These are phyloP conservation scores for Wallacemonas sp. DNA, from an alignment of 208 protist species.

Conservation along the genomic window DNA sequence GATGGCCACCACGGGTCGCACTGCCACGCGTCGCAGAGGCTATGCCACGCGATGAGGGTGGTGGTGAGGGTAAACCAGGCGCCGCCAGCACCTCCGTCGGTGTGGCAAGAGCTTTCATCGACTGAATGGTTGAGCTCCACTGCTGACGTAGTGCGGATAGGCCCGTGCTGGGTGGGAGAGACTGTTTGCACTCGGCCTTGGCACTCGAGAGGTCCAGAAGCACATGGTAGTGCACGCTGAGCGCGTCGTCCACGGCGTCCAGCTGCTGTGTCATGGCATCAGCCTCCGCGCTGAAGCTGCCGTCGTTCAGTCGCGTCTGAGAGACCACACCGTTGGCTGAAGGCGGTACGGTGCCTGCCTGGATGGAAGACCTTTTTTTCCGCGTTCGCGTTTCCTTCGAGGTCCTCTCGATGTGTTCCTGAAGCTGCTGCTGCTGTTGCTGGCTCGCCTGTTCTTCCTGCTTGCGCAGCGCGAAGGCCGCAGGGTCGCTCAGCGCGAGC, in stretches of 20 bases:
- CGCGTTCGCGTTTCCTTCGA: background rate
- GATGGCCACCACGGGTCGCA: background rate
- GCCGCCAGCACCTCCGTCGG: background rate
- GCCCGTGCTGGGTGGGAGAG: slow-evolving; percentile 26
- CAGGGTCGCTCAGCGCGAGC: slow-evolving; percentile 36
- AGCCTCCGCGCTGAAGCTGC: slow-evolving; percentile 4
- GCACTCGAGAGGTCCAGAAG: slow-evolving; percentile 43
- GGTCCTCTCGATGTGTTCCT: slow-evolving; percentile 14
- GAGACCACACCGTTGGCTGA: background rate
- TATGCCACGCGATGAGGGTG: background rate
- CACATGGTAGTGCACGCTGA: slow-evolving; percentile 40
- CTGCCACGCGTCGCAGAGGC: background rate
- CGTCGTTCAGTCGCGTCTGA: background rate
- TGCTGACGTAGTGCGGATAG: slow-evolving; percentile 29
- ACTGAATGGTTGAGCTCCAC: slow-evolving; percentile 7
- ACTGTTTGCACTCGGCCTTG: slow-evolving; percentile 44
- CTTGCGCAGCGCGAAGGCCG: slow-evolving; percentile 35
- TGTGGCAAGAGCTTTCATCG: background rate
- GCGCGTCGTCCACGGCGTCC: slow-evolving; percentile 26
- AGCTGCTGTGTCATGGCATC: slow-evolving; percentile 15
- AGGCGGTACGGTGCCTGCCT: background rate
- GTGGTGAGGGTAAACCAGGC: background rate
- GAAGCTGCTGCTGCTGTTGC: slow-evolving; percentile 22
- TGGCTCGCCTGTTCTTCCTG: slow-evolving; percentile 23
- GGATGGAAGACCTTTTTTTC: background rate